Percentiles rank a stretch among this genome's conserved stretches.
Evolutionary conservation across 352 stramenopile genomes (phyloP).

Genomic region (Pythium rishiriense): DNA sequence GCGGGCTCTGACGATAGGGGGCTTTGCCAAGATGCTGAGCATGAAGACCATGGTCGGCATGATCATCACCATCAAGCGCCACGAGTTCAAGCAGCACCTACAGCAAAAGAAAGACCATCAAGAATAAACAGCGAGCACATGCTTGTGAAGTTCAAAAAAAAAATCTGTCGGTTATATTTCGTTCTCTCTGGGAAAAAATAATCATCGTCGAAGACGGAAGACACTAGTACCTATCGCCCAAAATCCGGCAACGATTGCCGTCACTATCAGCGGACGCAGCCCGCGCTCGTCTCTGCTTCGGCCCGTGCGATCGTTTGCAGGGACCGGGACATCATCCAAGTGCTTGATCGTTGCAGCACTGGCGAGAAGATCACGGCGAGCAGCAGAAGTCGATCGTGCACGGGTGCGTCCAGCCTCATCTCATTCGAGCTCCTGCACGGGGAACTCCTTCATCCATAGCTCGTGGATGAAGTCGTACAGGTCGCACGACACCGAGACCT

Average conservation of each 20-base stretch:
- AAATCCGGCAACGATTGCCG: conserved; percentile 16
- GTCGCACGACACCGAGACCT: conserved; percentile 89
- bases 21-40: conserved; percentile 50
- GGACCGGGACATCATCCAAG: not conserved
- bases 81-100: conserved; percentile 58
- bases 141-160: conserved; percentile 4
- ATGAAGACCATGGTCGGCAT: conserved; percentile 82
- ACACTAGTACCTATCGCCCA: conserved; percentile 32
- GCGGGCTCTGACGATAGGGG: not conserved
- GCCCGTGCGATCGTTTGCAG: not conserved
- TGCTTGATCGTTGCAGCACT: conserved; percentile 2
- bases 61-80: conserved; percentile 77
- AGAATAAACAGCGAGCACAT: conserved; percentile 31
- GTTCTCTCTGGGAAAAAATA: conserved; percentile 17
- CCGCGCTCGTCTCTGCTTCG: not conserved
- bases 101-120: conserved; percentile 44
- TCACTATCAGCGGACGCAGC: conserved; percentile 16
- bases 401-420: conserved; percentile 7
- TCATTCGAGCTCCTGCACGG: conserved; percentile 81
- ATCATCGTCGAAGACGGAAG: conserved; percentile 22
- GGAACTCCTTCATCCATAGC: conserved; percentile 94
- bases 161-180: conserved; percentile 10
- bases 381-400: conserved; percentile 3
- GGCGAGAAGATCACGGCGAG: conserved; percentile 3
- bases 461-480: conserved; percentile 95